Evolutionary conservation across 441 rosid genomes (phyloP).

Genomic region (Pelargonium myrrhifolium): DNA sequence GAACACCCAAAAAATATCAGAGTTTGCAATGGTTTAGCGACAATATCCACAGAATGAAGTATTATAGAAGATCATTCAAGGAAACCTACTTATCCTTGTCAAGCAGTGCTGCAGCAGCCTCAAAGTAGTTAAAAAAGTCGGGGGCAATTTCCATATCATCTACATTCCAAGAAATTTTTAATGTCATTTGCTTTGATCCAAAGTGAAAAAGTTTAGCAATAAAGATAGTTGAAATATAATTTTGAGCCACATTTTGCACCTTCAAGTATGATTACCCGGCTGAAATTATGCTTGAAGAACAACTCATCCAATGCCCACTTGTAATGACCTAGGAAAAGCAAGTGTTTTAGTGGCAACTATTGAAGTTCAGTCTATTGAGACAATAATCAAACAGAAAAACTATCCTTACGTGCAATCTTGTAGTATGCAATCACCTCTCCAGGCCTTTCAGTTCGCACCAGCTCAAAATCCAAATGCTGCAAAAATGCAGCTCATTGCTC

Average conservation of each 20-base stretch:
- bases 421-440: slow-evolving; percentile 91
- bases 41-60: slow-evolving; percentile 11
- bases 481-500: slow-evolving; percentile 16
- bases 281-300: slow-evolving; percentile 73
- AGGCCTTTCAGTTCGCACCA: slow-evolving; percentile 71
- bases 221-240: not conserved
- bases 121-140: slow-evolving; percentile 90
- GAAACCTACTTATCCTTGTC: slow-evolving; percentile 76
- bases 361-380: slow-evolving; percentile 17
- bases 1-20: slow-evolving; percentile 15
- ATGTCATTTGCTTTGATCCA: slow-evolving; percentile 6
- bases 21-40: slow-evolving; percentile 11
- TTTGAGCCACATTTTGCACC: slow-evolving; percentile 33
- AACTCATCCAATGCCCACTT: slow-evolving; percentile 92
- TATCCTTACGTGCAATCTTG: slow-evolving; percentile 76
- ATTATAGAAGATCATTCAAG: slow-evolving; percentile 11
- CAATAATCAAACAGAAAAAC: slow-evolving; percentile 20
- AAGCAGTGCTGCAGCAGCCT: slow-evolving; percentile 80
- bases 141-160: slow-evolving; percentile 98
- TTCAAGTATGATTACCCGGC: slow-evolving; percentile 81
- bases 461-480: slow-evolving; percentile 80
- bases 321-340: slow-evolving; percentile 65
- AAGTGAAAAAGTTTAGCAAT: not conserved
- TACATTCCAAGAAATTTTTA: slow-evolving; percentile 32
- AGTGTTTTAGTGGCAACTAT: slow-evolving; percentile 15